Conservation (phyloP, 139 green algal genomes). For the Tetraselmis chui region DNA sequence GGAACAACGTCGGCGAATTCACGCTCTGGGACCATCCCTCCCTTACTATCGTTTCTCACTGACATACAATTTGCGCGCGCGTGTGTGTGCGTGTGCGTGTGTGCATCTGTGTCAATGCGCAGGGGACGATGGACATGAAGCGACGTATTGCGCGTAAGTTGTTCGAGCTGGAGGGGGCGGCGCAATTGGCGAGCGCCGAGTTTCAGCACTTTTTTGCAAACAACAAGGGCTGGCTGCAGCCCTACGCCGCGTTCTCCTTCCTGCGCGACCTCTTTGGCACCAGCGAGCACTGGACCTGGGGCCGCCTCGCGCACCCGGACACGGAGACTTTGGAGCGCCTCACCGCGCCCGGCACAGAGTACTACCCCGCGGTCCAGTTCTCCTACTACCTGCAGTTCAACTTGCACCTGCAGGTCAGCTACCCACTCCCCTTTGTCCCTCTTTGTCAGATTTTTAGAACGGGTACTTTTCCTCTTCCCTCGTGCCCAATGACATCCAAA, state of each 20-base stretch:
- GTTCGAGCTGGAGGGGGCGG: slow-evolving; percentile 13
- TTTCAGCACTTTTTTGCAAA: slow-evolving; percentile 50
- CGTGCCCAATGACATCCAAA: too few relatives aligned
- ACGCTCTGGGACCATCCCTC: too few relatives aligned
- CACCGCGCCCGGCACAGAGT: slow-evolving; percentile 31
- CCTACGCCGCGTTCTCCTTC: slow-evolving; percentile 85
- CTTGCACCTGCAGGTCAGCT: slow-evolving; percentile 52
- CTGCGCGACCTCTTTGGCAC: slow-evolving; percentile 81
- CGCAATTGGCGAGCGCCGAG: background rate
- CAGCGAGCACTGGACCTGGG: slow-evolving; percentile 87
- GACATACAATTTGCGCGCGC: too few relatives aligned
- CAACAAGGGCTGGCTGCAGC: slow-evolving; percentile 77
- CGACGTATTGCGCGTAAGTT: slow-evolving; percentile 45
- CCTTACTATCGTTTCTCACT: too few relatives aligned
- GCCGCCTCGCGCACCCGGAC: slow-evolving; percentile 39
- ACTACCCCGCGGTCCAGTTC: slow-evolving; percentile 48
- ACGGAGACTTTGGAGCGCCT: slow-evolving; percentile 46
- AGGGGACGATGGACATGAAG: slow-evolving; percentile 70
- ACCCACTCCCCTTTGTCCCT: background rate
- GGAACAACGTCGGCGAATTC: too few relatives aligned
- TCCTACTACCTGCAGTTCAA: slow-evolving; percentile 86
- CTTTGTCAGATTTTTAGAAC: too few relatives aligned
- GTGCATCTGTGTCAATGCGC: too few relatives aligned
- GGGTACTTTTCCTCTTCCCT: too few relatives aligned
- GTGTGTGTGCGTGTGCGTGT: too few relatives aligned